Conservation (phyloP, 257 asterid species). For the Echites panduratus region DNA sequence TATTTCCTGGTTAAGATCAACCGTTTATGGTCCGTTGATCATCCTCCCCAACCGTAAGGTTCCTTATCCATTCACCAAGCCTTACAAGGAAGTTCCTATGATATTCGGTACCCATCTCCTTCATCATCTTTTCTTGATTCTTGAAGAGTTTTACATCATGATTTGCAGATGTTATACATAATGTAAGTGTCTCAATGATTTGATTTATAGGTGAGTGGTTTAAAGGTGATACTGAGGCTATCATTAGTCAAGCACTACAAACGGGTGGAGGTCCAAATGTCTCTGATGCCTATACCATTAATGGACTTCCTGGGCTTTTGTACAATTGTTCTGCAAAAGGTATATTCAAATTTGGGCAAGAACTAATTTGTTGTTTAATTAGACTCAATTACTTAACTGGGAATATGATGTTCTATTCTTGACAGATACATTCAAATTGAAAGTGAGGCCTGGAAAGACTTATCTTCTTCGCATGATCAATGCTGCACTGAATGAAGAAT, state of each 20-base stretch:
- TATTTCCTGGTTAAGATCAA: constrained; percentile 56
- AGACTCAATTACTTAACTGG: background rate
- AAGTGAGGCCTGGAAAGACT: constrained; percentile 6
- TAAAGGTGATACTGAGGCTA: constrained; percentile 58
- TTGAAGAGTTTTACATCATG: background rate
- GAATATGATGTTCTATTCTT: background rate
- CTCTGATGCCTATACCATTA: constrained; percentile 17
- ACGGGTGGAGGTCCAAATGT: constrained; percentile 59
- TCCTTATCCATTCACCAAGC: constrained; percentile 54
- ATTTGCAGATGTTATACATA: background rate
- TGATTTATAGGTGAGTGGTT: constrained; percentile 59
- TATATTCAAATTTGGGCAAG: constrained; percentile 12
- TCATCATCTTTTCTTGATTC: background rate
- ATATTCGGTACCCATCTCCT: constrained; percentile 29
- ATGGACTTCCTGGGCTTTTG: constrained; percentile 55
- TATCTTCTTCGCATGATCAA: background rate
- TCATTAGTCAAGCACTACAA: constrained; percentile 53
- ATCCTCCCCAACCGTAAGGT: constrained; percentile 46
- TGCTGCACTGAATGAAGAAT: constrained; percentile 40
- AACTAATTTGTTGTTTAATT: too few relatives aligned
- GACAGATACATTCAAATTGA: constrained; percentile 6
- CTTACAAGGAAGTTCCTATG: constrained; percentile 57
- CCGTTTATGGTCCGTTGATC: constrained; percentile 50
- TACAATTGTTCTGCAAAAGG: constrained; percentile 63
- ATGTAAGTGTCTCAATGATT: background rate